Base-by-base conservation (phyloP, 306 rosid genomes). In the Prunus salicina region DNA sequence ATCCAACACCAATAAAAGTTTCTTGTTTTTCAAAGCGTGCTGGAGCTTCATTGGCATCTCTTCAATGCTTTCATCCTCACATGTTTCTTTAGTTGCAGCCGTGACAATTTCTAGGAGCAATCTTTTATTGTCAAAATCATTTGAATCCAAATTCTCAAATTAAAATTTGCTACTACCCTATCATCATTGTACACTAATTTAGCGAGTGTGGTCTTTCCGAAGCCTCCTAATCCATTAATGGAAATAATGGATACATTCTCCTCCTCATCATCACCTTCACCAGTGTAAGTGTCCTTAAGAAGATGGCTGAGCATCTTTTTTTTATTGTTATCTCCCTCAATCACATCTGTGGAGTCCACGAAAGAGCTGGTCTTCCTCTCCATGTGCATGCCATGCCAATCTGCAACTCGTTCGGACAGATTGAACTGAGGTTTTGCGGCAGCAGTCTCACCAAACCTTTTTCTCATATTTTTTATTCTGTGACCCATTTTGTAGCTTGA, bases 211-310 rank as follows among this genome's bases (percentile, higher is more conserved):
- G 81, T 77, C 41, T 76, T 77, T 47, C 81, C 79, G 2, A 71
- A 57, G 15, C 81, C 81, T 16, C 84, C 81, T 8, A 65, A 32
- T 4, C 82, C 85, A 25, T 77, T 49, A 2, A 76, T 70, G 20
- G 78, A 43, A 27, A 75, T 28, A 2, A 69, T 30, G 32, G 32
- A 30, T 3, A 30, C 32, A 30, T 30, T 30, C 32, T 30, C 28
- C 1, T 20, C n/a, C 7, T 57, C 38, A 5, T 67, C 50, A 5
- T 32, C 13, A 15, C 4, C 38, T 2, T 46, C 8, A 25, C 1
- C 14, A 20, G 51, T 57, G 46, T 51, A 30, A 30, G 32, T 3
- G 2, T 60, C 25, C 1, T 67, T 27, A 4, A 80, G 45, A 4
- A 80, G 52, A 47, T 65, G 62, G 0, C 15, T n/a, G 18, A 73